Evolutionary conservation across 1,284 basidiomycete genomes (phyloP), one percentile per base, ranked within the genome.

Genomic region (Tylopilus orsonianus): DNA sequence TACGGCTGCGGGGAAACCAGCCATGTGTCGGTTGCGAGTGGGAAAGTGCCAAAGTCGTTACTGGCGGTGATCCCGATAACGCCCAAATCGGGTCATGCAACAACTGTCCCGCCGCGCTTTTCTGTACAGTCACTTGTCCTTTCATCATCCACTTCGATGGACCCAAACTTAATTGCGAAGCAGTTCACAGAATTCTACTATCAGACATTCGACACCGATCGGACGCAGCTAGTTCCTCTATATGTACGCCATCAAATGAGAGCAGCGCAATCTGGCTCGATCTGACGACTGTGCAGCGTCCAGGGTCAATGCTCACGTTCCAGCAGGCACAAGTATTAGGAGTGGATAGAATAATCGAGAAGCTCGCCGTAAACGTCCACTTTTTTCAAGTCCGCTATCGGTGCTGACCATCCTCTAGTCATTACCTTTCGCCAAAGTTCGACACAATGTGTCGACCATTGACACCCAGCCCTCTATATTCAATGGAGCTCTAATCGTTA

Each of bases 391-490:
- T 8, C 20, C n/a, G 38, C n/a, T 29, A 27, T 45, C 8, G 8
- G 22, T 20, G 29, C n/a, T 50, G 42, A 56, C 33, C 33, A 18
- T 56, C 45, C 45, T 46, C 44, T 64, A 97, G 93, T 61, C 62
- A 43, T 77, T 98, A 33, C 90, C 93, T 4, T 97, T 98, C 75
- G 35, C 70, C 44, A 87, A 83, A 60, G 93, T 98, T 35, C 71
- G 75, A 56, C 96, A 97, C 80, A 83, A 85, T 53, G 78, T 97
- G 59, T 75, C 82, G 20, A 97, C 93, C 6, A 73, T 85, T 48
- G 95, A 98, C 68, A 90, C 86, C 12, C 96, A 98, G 69, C 95
- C 95, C 6, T 90, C 93, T 2, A 82, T 81, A 5, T 69, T 73
- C 0, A 65, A 71, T 16, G 67, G 80, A 12, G 78, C 83, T 8